Conservation (phyloP, 805 yeast species). For the Teunomyces gatunensis region DNA sequence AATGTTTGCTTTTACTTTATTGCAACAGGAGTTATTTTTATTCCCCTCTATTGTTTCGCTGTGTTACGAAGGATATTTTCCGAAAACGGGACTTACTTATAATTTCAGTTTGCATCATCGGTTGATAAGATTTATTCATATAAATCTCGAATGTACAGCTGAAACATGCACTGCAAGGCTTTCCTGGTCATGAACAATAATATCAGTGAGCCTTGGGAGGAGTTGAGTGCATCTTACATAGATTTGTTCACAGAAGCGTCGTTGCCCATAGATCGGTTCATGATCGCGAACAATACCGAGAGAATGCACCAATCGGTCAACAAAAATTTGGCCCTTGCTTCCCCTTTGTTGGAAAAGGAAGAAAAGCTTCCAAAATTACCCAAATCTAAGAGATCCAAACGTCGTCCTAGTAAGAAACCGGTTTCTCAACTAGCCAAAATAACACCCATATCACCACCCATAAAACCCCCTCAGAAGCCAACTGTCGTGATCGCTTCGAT, state of each 20-base stretch:
- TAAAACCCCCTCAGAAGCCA: conserved; percentile 23
- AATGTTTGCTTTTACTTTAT: neutral
- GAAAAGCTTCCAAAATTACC: neutral
- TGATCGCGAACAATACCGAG: neutral
- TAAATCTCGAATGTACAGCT: neutral
- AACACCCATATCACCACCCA: neutral
- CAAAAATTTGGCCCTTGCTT: conserved; percentile 17
- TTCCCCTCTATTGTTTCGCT: conserved; percentile 2
- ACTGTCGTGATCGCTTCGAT: conserved; percentile 22
- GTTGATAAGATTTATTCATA: neutral
- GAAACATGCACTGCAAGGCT: neutral
- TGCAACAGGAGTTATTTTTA: neutral
- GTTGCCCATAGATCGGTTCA: neutral
- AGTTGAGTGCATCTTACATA: conserved; percentile 1
- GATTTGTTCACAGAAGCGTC: conserved; percentile 1
- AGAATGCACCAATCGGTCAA: conserved; percentile 7
- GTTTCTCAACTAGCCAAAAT: neutral
- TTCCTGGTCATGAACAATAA: neutral
- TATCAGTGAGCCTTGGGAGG: conserved; percentile 1
- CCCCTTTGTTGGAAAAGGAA: conserved; percentile 20
- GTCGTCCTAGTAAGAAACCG: conserved; percentile 2
- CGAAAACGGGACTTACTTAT: neutral
- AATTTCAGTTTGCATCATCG: neutral
- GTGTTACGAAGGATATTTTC: conserved; percentile 1
- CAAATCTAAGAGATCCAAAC: neutral